phyloP scores from a whole-genome alignment of 2,329 filamentous ascomycete species.

The Penicillium crustosum region DNA sequence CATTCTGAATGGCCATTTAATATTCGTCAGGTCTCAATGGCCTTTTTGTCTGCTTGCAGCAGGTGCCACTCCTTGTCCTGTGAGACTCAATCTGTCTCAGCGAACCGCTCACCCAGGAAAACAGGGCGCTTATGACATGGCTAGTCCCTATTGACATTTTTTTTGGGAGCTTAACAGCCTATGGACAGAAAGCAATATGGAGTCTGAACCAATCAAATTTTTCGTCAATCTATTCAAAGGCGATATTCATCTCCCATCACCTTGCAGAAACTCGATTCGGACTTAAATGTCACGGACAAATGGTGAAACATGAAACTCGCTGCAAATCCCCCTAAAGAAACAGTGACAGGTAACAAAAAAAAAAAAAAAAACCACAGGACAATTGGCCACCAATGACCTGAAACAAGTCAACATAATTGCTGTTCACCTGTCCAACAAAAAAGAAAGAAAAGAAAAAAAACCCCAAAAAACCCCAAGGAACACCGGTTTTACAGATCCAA shows the following conservation, averaged over 20 bases:
- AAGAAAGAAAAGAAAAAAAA: constrained; percentile 14
- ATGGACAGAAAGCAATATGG: constrained; percentile 17
- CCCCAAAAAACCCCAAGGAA: constrained; percentile 8
- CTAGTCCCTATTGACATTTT: constrained; percentile 27
- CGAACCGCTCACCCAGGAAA: constrained; percentile 33
- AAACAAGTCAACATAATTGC: constrained; percentile 20
- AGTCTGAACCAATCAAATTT: constrained; percentile 23
- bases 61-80: constrained; percentile 7
- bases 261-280: constrained; percentile 29
- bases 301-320: constrained; percentile 33
- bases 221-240: constrained; percentile 25
- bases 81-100: constrained; percentile 27
- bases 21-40: constrained; percentile 3
- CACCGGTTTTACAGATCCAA: constrained; percentile 11
- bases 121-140: constrained; percentile 37
- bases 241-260: constrained; percentile 18
- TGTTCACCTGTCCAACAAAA: constrained; percentile 8
- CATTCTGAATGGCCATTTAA: constrained; percentile 9
- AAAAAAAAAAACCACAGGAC: constrained; percentile 12
- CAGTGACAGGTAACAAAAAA: constrained; percentile 13
- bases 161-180: constrained; percentile 28
- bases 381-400: constrained; percentile 11
- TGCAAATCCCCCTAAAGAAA: constrained; percentile 21
- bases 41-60: constrained; percentile 11
- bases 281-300: constrained; percentile 29